These are phyloP conservation scores for Thalassiosira mediterranea DNA, from an alignment of 352 stramenopile species.

Conservation along the genomic window DNA sequence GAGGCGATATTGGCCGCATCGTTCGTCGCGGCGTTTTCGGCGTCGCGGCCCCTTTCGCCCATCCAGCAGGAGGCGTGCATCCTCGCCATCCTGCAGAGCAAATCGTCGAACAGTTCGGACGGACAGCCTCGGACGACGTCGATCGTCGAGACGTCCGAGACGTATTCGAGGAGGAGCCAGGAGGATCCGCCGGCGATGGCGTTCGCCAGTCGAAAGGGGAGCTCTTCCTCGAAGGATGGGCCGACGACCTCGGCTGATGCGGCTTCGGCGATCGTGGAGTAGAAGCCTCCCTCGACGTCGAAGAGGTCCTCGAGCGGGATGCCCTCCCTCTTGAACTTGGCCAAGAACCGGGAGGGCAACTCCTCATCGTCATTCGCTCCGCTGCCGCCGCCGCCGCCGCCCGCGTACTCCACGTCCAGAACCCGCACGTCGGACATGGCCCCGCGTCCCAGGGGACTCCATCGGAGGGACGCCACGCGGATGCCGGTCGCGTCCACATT, in stretches of 20 bases:
- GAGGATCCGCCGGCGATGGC: constrained; percentile 9
- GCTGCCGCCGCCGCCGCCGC: background rate
- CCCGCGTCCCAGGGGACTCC: constrained; percentile 13
- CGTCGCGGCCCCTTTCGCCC: too few relatives aligned
- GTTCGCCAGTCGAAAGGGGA: constrained; percentile 19
- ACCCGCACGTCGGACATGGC: constrained; percentile 32
- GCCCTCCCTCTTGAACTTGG: constrained; percentile 39
- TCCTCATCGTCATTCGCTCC: background rate
- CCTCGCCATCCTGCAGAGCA: constrained; percentile 20
- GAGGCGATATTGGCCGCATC: background rate
- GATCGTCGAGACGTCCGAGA: constrained; percentile 9
- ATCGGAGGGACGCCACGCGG: background rate
- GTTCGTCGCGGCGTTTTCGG: too few relatives aligned
- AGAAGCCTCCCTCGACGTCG: constrained; percentile 33
- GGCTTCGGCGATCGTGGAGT: constrained; percentile 13
- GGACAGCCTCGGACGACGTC: constrained; percentile 30
- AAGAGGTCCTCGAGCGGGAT: constrained; percentile 42
- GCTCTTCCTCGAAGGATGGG: constrained; percentile 16
- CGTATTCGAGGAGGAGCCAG: constrained; percentile 36
- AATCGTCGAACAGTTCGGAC: constrained; percentile 16
- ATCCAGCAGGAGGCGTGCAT: constrained; percentile 39
- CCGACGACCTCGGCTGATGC: background rate
- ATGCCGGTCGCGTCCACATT: too few relatives aligned
- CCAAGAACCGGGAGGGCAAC: constrained; percentile 21
- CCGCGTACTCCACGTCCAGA: constrained; percentile 6